These are phyloP conservation scores for Ganoderma multipileum DNA, from an alignment of 1,284 basidiomycete genomes.

Conservation along the genomic window DNA sequence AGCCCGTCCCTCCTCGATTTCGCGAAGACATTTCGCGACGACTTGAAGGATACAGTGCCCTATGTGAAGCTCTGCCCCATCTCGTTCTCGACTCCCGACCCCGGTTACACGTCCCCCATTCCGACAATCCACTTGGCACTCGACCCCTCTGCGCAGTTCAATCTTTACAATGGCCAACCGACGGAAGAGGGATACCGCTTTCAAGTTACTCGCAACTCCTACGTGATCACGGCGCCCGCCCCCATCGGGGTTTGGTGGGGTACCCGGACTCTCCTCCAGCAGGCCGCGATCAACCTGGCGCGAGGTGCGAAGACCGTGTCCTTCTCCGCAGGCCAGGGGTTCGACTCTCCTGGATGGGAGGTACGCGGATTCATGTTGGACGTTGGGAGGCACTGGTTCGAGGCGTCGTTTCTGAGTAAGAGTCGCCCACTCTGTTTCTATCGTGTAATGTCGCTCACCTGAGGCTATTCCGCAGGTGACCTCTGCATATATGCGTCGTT, in stretches of 20 bases:
- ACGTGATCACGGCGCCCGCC: constrained; percentile 41
- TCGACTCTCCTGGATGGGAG: constrained; percentile 46
- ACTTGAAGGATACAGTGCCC: constrained; percentile 36
- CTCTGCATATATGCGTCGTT: constrained; percentile 47
- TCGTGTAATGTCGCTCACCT: background rate
- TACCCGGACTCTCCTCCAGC: constrained; percentile 45
- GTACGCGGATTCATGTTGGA: constrained; percentile 50
- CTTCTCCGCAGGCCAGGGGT: constrained; percentile 40
- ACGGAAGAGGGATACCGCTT: constrained; percentile 46
- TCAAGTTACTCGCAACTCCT: constrained; percentile 32
- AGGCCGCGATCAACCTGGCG: constrained; percentile 31
- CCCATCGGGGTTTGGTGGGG: constrained; percentile 48
- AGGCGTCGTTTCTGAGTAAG: constrained; percentile 34
- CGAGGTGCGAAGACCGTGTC: constrained; percentile 33
- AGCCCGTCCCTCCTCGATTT: constrained; percentile 39
- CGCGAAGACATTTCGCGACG: constrained; percentile 41
- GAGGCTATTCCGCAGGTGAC: constrained; percentile 34
- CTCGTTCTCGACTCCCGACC: constrained; percentile 19
- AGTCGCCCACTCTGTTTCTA: background rate
- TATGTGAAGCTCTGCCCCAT: constrained; percentile 25
- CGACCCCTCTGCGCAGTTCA: constrained; percentile 31
- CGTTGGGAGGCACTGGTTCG: constrained; percentile 45
- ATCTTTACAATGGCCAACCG: constrained; percentile 41
- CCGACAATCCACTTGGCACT: constrained; percentile 40
- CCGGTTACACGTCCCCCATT: constrained; percentile 13